Conservation (phyloP, 805 yeast species). For the Suhomyces canberraensis region DNA sequence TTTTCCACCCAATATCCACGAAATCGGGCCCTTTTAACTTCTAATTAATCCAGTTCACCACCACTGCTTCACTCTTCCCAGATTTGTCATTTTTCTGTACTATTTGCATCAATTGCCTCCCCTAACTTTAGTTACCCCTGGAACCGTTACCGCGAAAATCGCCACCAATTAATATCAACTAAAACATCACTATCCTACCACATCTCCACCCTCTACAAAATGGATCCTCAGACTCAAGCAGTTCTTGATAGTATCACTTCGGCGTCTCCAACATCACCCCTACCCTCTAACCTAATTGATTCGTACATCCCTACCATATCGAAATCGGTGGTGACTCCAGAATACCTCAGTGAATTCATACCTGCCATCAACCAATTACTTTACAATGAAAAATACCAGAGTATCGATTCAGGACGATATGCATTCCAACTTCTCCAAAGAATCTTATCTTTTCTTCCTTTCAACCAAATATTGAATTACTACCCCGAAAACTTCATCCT, state of each 20-base stretch:
- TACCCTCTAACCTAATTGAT: not conserved
- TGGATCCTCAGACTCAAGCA: not conserved
- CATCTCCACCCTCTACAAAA: not conserved
- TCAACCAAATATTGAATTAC: slow-evolving; percentile 12
- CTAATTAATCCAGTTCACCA: no score
- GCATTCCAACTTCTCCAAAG: slow-evolving; percentile 14
- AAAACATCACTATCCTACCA: not conserved
- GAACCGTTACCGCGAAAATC: no score
- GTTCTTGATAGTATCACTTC: no score
- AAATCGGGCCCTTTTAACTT: no score
- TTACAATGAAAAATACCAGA: slow-evolving; percentile 5
- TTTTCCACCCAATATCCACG: no score
- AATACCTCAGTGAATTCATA: slow-evolving; percentile 1
- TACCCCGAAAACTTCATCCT: slow-evolving; percentile 12
- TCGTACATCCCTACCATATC: slow-evolving; percentile 2
- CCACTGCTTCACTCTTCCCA: no score
- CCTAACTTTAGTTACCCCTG: no score
- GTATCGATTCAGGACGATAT: slow-evolving; percentile 13
- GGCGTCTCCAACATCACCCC: not conserved
- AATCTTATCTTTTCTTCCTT: slow-evolving; percentile 11
- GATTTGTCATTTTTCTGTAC: no score
- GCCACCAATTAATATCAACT: no score
- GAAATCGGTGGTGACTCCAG: not conserved
- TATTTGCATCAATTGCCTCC: no score
- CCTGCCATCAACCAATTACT: slow-evolving; percentile 4